phyloP scores from a whole-genome alignment of 345 rosid species.

The Xanthoceras sorbifolium region DNA sequence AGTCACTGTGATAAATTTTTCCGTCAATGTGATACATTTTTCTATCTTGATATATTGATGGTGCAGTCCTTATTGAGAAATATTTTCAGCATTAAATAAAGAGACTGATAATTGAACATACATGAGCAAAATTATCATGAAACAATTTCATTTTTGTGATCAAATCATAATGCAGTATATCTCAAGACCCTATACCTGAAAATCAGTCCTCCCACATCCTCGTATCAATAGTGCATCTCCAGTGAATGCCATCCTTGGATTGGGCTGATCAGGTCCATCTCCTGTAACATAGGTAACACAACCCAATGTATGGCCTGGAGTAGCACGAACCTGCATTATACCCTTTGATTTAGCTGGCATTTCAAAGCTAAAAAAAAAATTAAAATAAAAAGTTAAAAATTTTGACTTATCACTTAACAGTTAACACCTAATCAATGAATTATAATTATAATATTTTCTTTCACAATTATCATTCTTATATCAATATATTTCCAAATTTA shows the following conservation, averaged over 20 bases:
- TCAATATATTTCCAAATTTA: too few relatives aligned
- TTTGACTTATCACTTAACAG: too few relatives aligned
- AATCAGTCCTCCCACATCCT: constrained; percentile 98
- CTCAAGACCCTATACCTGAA: constrained; percentile 61
- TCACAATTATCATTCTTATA: too few relatives aligned
- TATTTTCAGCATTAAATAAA: background rate
- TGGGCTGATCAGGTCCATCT: constrained; percentile 76
- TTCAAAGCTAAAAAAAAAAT: too few relatives aligned
- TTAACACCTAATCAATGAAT: too few relatives aligned
- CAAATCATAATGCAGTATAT: background rate
- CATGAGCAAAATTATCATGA: background rate
- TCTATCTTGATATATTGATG: background rate
- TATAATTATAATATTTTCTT: too few relatives aligned
- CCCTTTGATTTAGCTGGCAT: constrained; percentile 9
- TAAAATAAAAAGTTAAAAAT: too few relatives aligned
- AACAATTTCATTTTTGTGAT: background rate
- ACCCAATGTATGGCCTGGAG: constrained; percentile 94
- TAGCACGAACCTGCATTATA: constrained; percentile 65
- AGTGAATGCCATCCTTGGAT: constrained; percentile 92
- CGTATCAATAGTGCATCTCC: constrained; percentile 88
- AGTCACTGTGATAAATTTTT: background rate
- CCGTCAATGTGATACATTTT: background rate
- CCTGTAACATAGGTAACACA: constrained; percentile 95
- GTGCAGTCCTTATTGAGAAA: background rate
- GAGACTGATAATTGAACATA: background rate